These are phyloP conservation scores for Aspergillus nanangensis DNA, from an alignment of 495 filamentous ascomycete species.

Conservation along the genomic window DNA sequence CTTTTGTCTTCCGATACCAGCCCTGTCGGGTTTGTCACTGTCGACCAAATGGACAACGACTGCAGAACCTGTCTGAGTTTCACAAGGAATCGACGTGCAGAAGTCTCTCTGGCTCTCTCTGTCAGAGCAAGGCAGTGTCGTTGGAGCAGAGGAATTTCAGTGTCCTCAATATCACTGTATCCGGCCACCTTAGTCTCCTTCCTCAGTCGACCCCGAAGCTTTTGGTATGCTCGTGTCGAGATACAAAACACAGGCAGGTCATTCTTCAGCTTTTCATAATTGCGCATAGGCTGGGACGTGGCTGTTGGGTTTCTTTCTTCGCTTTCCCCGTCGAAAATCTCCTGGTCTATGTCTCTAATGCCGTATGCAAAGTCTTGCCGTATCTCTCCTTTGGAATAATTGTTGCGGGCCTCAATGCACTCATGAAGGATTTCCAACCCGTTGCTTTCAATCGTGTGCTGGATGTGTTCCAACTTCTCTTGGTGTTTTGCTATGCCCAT, in stretches of 20 bases:
- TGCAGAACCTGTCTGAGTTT: constrained; percentile 45
- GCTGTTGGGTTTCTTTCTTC: constrained; percentile 35
- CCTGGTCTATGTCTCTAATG: constrained; percentile 50
- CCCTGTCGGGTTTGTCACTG: constrained; percentile 21
- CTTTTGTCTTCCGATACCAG: constrained; percentile 33
- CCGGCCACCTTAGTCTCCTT: constrained; percentile 43
- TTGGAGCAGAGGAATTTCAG: constrained; percentile 53
- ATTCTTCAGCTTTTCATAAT: constrained; percentile 51
- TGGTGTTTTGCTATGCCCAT: not conserved
- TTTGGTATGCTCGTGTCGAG: constrained; percentile 54
- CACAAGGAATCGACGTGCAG: constrained; percentile 42
- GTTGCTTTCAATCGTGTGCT: not conserved
- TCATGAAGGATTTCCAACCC: not conserved
- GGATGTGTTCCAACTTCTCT: not conserved
- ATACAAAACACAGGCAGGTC: constrained; percentile 60
- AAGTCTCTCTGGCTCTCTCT: constrained; percentile 37
- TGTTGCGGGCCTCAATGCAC: constrained; percentile 54
- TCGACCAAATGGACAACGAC: constrained; percentile 49
- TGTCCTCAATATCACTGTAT: constrained; percentile 43
- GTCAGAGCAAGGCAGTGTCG: constrained; percentile 52
- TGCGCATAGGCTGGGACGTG: constrained; percentile 34
- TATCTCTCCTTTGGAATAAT: constrained; percentile 46
- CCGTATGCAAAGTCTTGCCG: constrained; percentile 54
- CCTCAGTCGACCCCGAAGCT: constrained; percentile 49
- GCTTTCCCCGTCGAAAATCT: constrained; percentile 34